Percentiles rank a stretch among this genome's conserved stretches.
These are phyloP conservation scores for Rossbeevera mucosa DNA, from an alignment of 768 basidiomycete genomes.

Conservation along the genomic window DNA sequence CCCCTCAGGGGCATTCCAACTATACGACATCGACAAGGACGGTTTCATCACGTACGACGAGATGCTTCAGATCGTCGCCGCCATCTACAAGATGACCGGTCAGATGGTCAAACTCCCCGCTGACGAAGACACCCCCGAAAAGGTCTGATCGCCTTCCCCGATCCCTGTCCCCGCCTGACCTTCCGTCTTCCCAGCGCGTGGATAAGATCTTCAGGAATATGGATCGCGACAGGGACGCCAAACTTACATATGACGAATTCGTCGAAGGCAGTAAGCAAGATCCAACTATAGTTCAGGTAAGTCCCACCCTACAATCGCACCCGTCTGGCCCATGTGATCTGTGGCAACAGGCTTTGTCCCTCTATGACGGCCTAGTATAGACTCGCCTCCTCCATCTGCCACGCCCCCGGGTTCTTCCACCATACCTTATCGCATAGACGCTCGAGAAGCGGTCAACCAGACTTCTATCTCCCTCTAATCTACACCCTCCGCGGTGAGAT, in stretches of 20 bases:
- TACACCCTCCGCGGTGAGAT: conserved; percentile 7
- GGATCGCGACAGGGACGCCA: conserved; percentile 94
- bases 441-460: conserved; percentile 18
- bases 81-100: conserved; percentile 99
- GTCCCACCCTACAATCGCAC: conserved; percentile 20
- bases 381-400: conserved; percentile 1
- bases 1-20: conserved; percentile 91
- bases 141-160: conserved; percentile 46
- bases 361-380: conserved; percentile 93
- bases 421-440: conserved; percentile 23
- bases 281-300: conserved; percentile 95
- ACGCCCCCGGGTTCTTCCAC: conserved; percentile 1
- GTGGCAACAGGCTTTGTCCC: conserved; percentile 68
- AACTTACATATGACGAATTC: conserved; percentile 93
- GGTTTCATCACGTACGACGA: conserved; percentile 98
- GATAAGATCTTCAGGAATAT: conserved; percentile 98
- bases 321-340: conserved; percentile 18
- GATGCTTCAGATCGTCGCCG: conserved; percentile 97
- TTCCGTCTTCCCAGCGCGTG: conserved; percentile 61
- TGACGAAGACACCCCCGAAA: conserved; percentile 99
- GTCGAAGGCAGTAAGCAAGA: conserved; percentile 98
- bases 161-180: conserved; percentile 9
- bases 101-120: conserved; percentile 98
- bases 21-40: conserved; percentile 98
- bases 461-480: conserved; percentile 28